Evolutionary conservation across 2,329 filamentous ascomycete species (phyloP), one percentile per base, ranked within the genome.

Genomic region (Septoria petroselini): DNA sequence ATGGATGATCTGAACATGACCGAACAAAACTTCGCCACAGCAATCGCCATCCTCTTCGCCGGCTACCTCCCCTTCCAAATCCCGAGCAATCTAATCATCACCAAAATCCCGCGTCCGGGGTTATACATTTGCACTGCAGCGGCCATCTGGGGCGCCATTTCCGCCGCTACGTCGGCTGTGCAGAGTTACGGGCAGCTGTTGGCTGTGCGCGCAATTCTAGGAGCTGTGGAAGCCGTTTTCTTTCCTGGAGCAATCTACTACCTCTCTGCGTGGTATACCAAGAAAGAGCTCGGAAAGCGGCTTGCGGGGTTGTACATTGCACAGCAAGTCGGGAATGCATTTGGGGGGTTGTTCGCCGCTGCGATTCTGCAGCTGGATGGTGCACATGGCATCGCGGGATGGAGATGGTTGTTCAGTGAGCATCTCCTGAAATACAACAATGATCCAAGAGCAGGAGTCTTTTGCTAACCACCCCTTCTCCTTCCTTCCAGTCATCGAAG

Each of bases 1-100:
- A 55, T 48, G 48, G 53, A 52, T n/a, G 53, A 55, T 27, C 34
- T 59, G 7, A 25, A 46, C 4, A 33, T 55, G 30, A 49, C 40
- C 11, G 33, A 41, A 15, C 41, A 42, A 4, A 51, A 57, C 25
- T 57, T 54, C 18, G 44, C 51, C n/a, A 52, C 51, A 17, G 59
- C 60, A n/a, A 61, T 68, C 37, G 69, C 68, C 1, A 58, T 70
- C 29, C 54, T 58, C 27, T 58, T 70, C 19, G 68, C 66, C n/a
- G 55, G 43, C 1, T 53, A 45, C 12, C 15, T 45, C 3, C 43
- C 37, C 11, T 31, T 34, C 4, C 50, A 48, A 4, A 48, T 48
- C 18, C 50, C 40, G 3, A 48, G 43, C 27, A 53, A 53, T 15
- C 42, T 53, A 3, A 23, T 45, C 7, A 25, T 53, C 31, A 48